Evolutionary conservation across 331 rosid genomes (phyloP), one percentile per base, ranked within the genome.

Genomic region (Quercus tomentella): DNA sequence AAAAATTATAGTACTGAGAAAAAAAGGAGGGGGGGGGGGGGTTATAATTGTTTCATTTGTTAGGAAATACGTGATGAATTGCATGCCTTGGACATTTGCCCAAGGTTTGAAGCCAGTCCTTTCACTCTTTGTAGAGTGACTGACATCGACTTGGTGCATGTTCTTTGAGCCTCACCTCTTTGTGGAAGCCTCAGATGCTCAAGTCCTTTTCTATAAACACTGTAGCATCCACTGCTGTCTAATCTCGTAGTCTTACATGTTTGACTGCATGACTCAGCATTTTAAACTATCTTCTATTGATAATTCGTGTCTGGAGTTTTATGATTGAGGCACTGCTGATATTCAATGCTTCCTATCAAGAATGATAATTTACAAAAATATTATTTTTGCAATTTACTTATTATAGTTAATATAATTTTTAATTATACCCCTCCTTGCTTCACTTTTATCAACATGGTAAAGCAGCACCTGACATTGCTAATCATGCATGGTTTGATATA

Each of bases 401-500:
- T 63, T 4, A 26, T 17, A 28, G 70, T 63, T 63, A 30, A 63
- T 63, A 14, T 26, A 63, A 30, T 15, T 63, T 33, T 63, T 35
- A 63, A 63, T 28, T 63, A 28, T 63, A 28, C 17, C 70, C 10
- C n/a, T 63, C 69, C 41, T 63, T 4, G 43, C 4, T 56, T 58
- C 45, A 41, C 20, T 23, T 4, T 71, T 57, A 37, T 28, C 57
- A 18, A 54, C 55, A 26, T 62, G 71, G 31, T 80, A 66, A 23
- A 56, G 20, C 81, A 67, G 79, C 31, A 41, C 18, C 78, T 81
- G 80, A 68, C 33, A 9, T 52, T 51, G 58, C 66, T 78, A 0
- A 55, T 74, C 73, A 65, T 76, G 56, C 31, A 52, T 70, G 20
- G 22, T 75, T 43, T 60, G 65, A 77, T 89, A 28, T 74, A 30